Evolutionary conservation across 1,139 yeast species (phyloP), one percentile per base, ranked within the genome.

Genomic region (Geotrichum reessii): DNA sequence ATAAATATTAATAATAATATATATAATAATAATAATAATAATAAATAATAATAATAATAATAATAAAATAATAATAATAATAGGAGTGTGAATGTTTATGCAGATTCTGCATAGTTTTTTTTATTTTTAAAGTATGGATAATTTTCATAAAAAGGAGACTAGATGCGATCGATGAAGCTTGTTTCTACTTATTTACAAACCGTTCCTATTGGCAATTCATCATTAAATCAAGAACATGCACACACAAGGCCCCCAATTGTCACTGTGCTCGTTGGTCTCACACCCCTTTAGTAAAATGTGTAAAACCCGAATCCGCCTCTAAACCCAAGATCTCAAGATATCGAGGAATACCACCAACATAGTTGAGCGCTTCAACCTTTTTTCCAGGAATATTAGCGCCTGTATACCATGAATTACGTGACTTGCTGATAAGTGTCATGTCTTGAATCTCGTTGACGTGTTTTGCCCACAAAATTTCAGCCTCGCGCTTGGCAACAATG

Each of bases 311-410:
- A 49, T 57, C 61, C 4, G 61, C 61, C 21, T 59, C 61, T 17
- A 52, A 49, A 1, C 60, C 60, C 6, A 57, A 27, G 9, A 53
- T 55, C 47, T 57, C 58, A 50, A 58, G 40, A 48, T 68, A 68
- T 24, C 50, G 50, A 8, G 68, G 67, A n/a, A 67, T 58, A 21
- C 71, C 71, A 11, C 62, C 63, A 22, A 63, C 51, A 42, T 64
- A 69, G 55, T 67, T 65, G 48, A 68, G 54, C 58, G 65, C 63
- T 59, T 69, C 70, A n/a, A 63, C 61, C 40, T 64, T 64, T 52
- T 66, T 69, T 3, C 70, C 70, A 2, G 71, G 70, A 27, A 69
- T 63, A 56, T 67, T 67, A 22, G 69, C 64, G 4, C 72, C 72
- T 64, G 67, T 68, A 53, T 68, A 69, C 70, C 70, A 68, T 8